A percentile compares a stretch with the other conserved stretches of the same genome.
These are phyloP conservation scores for Penicillium concentricum DNA, from an alignment of 2,329 filamentous ascomycete genomes.

Conservation along the genomic window DNA sequence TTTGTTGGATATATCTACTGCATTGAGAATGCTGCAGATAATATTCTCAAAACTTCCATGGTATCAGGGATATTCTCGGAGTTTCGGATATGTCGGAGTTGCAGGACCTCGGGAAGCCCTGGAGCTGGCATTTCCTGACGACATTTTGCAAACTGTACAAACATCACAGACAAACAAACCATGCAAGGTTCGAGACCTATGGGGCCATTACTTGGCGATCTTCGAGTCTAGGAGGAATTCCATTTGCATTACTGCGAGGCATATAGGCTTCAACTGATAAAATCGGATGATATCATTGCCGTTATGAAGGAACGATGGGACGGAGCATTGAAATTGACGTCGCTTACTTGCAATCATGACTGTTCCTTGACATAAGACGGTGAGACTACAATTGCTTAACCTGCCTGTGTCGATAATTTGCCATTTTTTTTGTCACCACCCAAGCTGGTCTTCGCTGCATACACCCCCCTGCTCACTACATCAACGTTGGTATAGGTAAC, in stretches of 20 bases:
- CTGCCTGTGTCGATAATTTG: neutral
- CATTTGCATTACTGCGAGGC: no score
- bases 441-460: neutral
- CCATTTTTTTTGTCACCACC: neutral
- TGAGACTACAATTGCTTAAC: neutral
- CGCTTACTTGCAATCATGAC: no score
- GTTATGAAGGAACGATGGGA: no score
- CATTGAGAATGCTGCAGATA: no score
- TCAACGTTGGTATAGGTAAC: neutral
- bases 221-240: no score
- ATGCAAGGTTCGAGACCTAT: no score
- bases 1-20: no score
- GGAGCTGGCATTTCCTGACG: neutral
- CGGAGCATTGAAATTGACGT: no score
- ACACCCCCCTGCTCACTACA: neutral
- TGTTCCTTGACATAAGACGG: neutral
- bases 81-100: neutral
- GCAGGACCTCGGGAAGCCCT: no score
- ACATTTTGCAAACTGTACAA: neutral
- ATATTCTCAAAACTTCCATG: neutral
- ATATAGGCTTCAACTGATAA: no score
- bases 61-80: neutral
- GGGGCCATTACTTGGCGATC: no score
- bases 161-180: neutral
- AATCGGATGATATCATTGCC: no score